A percentile compares a stretch with the other conserved stretches of the same genome.
phyloP scores from a whole-genome alignment of 208 protist species.

The Leptomonas seymouri region DNA sequence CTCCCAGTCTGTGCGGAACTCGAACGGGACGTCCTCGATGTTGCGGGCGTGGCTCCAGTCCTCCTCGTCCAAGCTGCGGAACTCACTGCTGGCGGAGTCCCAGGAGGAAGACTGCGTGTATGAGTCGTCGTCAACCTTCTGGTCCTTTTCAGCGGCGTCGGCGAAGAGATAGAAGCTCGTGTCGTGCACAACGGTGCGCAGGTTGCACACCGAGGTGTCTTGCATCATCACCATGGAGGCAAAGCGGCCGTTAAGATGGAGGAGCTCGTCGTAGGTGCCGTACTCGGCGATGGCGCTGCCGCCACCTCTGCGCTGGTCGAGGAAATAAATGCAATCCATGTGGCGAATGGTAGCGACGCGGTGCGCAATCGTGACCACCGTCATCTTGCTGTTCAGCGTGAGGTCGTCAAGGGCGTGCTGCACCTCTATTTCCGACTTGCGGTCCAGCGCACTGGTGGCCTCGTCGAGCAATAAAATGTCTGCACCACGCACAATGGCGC shows the following conservation, averaged over 20 bases:
- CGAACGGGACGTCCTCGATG: conserved; percentile 56
- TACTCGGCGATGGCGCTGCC: conserved; percentile 61
- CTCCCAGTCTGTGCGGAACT: conserved; percentile 66
- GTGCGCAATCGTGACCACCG: conserved; percentile 89
- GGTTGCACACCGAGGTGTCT: conserved; percentile 27
- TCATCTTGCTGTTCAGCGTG: conserved; percentile 62
- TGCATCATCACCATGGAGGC: conserved; percentile 76
- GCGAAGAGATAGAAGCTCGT: conserved; percentile 48
- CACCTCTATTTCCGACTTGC: conserved; percentile 88
- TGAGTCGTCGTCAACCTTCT: conserved; percentile 6
- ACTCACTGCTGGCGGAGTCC: conserved; percentile 13
- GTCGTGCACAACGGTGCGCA: conserved; percentile 37
- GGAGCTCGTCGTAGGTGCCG: conserved; percentile 72
- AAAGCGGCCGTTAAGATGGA: conserved; percentile 61
- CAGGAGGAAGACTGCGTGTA: conserved; percentile 13
- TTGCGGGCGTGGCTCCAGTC: conserved; percentile 50
- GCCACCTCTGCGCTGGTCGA: conserved; percentile 46
- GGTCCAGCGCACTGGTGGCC: conserved; percentile 90
- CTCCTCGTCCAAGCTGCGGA: conserved; percentile 12
- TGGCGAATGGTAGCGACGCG: conserved; percentile 86
- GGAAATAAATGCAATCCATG: conserved; percentile 89
- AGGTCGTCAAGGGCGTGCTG: conserved; percentile 76
- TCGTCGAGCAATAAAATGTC: conserved; percentile 90
- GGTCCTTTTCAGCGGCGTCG: conserved; percentile 6
- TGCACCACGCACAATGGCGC: conserved; percentile 76